Evolutionary conservation across 129 eudicot species (phyloP), one percentile per base, ranked within the genome.

Genomic region (Flaveria trinervia): DNA sequence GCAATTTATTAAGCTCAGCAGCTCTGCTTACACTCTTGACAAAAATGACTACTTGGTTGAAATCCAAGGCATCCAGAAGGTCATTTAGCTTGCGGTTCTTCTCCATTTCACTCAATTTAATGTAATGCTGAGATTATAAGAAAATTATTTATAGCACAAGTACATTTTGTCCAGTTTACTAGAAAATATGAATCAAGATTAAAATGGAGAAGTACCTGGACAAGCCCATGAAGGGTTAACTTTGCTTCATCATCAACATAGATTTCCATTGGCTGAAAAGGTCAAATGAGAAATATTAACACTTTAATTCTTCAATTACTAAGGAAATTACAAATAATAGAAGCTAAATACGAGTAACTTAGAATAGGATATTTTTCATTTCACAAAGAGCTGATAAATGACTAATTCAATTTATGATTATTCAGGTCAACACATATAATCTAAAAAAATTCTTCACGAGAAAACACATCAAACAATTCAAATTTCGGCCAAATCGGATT

Each of bases 191-290:
- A 18, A 6, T 18, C 55, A 54, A 54, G 17, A 55, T 65, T 39
- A 41, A n/a, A 48, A 39, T 76, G 11, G 54, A 59, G 2, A 71
- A 30, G 18, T 72, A 90, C 98, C 98, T 92, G 98, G 54, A 92
- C 98, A 83, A 92, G 96, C 22, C 98, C 98, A 28, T 92, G 98
- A 66, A 92, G 96, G 39, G 98, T 92, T 81, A 92, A 84, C 81
- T 92, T 92, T 76, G 98, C 93, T 76, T 92, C 98, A 50, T 92
- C 98, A 74, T 92, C 98, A 59, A 92, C 98, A 75, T 92, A 92
- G 43, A 92, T 92, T 85, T 92, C 98, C 98, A 92, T 92, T 4
- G 98, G 98, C 98, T 92, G 96, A 77, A 89, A 88, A 59, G 75
- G 44, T 67, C 55, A 81, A 81, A 61, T 8, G 13, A 2, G 15